phyloP scores from a whole-genome alignment of 108 stramenopile species.

The Skeletonema marinoi region DNA sequence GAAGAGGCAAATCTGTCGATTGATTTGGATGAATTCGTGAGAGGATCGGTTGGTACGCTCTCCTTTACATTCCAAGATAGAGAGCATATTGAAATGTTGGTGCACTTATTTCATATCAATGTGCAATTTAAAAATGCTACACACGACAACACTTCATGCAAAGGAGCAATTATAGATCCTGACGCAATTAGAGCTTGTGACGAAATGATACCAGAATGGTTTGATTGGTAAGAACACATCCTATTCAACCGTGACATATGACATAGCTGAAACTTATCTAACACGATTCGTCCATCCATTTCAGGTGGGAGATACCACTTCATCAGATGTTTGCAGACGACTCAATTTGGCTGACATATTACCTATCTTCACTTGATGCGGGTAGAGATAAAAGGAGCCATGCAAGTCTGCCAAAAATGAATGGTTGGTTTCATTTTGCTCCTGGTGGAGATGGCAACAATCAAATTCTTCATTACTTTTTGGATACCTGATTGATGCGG shows the following conservation, averaged over 20 bases:
- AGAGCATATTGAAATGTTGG: conserved; percentile 1
- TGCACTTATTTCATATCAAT: conserved; percentile 15
- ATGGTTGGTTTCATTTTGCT: conserved; percentile 27
- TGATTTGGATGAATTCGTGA: background rate
- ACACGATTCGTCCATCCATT: too few relatives aligned
- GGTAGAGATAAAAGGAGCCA: background rate
- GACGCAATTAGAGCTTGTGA: background rate
- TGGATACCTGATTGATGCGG: background rate
- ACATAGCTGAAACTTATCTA: too few relatives aligned
- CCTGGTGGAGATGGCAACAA: conserved; percentile 19
- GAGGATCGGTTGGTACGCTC: conserved; percentile 6
- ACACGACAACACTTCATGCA: background rate
- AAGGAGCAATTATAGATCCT: background rate
- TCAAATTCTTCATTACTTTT: conserved; percentile 16
- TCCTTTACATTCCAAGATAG: conserved; percentile 15
- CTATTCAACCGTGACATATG: too few relatives aligned
- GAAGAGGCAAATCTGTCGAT: conserved; percentile 13
- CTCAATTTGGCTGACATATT: conserved; percentile 14
- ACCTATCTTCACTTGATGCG: conserved; percentile 6
- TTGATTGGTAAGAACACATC: background rate
- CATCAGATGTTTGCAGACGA: conserved; percentile 25
- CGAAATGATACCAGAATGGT: background rate
- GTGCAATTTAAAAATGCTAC: background rate
- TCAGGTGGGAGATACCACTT: conserved; percentile 4
- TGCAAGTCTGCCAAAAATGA: background rate